A percentile compares a stretch with the other conserved stretches of the same genome.
Evolutionary conservation across 176 grass and related monocot genomes (phyloP).

Genomic region (Carex parvula): DNA sequence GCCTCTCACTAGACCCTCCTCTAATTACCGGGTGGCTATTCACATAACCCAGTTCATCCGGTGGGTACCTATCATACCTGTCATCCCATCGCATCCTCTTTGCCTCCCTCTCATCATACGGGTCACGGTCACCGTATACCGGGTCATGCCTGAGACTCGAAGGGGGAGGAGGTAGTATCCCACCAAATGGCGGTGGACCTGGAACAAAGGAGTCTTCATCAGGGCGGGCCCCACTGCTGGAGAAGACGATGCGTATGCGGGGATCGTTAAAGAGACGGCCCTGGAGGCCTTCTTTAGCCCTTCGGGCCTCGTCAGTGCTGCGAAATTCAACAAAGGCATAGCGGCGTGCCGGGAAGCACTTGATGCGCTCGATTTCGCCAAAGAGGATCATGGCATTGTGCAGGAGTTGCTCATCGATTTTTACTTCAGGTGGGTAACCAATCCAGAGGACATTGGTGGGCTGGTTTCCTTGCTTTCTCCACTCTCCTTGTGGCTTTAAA

Average conservation of each 20-base stretch:
- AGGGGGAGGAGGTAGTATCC: slow-evolving; percentile 52
- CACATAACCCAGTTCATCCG: background rate
- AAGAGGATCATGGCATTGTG: slow-evolving; percentile 70
- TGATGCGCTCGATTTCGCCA: slow-evolving; percentile 69
- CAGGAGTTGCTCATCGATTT: slow-evolving; percentile 66
- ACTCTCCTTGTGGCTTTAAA: slow-evolving; percentile 25
- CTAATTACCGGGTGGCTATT: slow-evolving; percentile 15
- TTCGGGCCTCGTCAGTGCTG: slow-evolving; percentile 57
- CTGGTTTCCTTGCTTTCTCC: slow-evolving; percentile 36
- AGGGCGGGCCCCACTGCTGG: slow-evolving; percentile 53
- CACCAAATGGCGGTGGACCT: slow-evolving; percentile 37
- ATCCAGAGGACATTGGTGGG: slow-evolving; percentile 90
- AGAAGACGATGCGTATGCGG: slow-evolving; percentile 77
- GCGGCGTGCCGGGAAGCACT: slow-evolving; percentile 58
- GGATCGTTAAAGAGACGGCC: slow-evolving; percentile 76
- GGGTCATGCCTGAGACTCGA: slow-evolving; percentile 15
- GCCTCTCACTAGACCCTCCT: slow-evolving; percentile 34
- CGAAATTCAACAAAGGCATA: slow-evolving; percentile 90
- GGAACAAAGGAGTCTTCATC: slow-evolving; percentile 27
- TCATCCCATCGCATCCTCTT: slow-evolving; percentile 55
- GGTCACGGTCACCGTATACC: slow-evolving; percentile 22
- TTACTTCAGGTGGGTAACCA: slow-evolving; percentile 62
- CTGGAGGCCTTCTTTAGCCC: slow-evolving; percentile 87
- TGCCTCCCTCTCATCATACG: slow-evolving; percentile 45
- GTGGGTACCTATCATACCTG: slow-evolving; percentile 21